Base-by-base conservation (phyloP, 805 yeast species). In the Candida maris region DNA sequence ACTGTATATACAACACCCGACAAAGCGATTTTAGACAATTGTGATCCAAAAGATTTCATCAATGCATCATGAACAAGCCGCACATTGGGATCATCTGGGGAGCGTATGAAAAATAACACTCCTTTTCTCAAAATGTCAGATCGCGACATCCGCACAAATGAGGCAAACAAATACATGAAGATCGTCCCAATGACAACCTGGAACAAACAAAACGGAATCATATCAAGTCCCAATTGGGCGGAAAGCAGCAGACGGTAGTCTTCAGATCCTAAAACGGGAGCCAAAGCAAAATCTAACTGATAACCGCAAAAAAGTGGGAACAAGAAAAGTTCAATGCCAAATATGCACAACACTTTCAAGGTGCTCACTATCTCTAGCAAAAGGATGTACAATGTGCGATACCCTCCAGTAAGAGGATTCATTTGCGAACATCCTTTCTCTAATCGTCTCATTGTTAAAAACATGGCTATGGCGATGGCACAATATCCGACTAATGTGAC, bases 21-120 rank as follows among this genome's bases (percentile, higher is more conserved):
- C 19, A 86, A 60, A 3, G 70, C 68, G 20, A 89, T 79, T 44
- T 95, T 70, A 19, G 82, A 77, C 16, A 89, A 44, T 56, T 93
- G 97, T 30, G 81, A 64, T 6, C 61, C 45, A 51, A 91, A 72
- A 1, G 96, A 85, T 46, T 84, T 78, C 39, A 84, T 81, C 35
- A 93, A 61, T 1, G 95, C 93, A 55, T 89, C 96, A 46, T 87
- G 91, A 27, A 91, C 72, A 9, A 93, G 74, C 46, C 91, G 77
- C 30, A 87, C 80, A 49, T 85, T 83, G 26, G 95, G 96, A 56
- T 93, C 97, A 49, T 88, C 96, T 4, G 96, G 96, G 16, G 95
- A 87, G 49, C 96, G 74, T 42, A 93, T 84, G 64, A 93, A 93
- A 58, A 79, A 93, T 31, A 93, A 67, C 6, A 86, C 96, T 9